phyloP scores from a whole-genome alignment of 805 yeast genomes.

The Candida maesae region DNA sequence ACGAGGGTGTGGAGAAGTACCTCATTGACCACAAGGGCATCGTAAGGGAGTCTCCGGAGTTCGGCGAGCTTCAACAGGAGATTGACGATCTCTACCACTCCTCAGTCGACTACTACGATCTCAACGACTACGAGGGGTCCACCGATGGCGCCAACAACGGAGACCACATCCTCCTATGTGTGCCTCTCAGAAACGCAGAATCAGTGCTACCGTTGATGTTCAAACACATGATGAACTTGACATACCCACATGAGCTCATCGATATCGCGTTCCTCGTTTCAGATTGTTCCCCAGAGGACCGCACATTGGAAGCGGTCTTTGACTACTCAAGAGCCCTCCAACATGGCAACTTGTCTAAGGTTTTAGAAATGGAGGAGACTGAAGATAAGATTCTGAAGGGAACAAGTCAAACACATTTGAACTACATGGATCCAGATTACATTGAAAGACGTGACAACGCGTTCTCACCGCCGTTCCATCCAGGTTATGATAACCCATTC shows the following conservation, averaged over 20 bases:
- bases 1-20: conserved; percentile 36
- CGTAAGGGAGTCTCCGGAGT: conserved; percentile 27
- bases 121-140: conserved; percentile 53
- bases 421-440: conserved; percentile 67
- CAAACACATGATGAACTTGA: conserved; percentile 79
- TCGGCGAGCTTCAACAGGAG: conserved; percentile 25
- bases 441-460: conserved; percentile 53
- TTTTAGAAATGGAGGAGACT: conserved; percentile 41
- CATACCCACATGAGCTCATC: conserved; percentile 75
- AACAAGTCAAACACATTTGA: conserved; percentile 57
- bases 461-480: conserved; percentile 64
- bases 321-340: conserved; percentile 67
- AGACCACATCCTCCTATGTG: conserved; percentile 63
- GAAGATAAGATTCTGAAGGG: conserved; percentile 40
- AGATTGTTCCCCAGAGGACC: conserved; percentile 68
- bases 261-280: conserved; percentile 80
- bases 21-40: conserved; percentile 33
- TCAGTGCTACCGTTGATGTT: conserved; percentile 77
- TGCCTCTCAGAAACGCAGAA: conserved; percentile 80
- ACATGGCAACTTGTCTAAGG: conserved; percentile 56
- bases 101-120: conserved; percentile 58
- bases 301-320: conserved; percentile 60
- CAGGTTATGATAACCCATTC: conserved; percentile 62
- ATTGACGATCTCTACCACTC: conserved; percentile 39
- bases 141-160: conserved; percentile 45